phyloP scores from a whole-genome alignment of 257 asterid species.

The Ophiorrhiza pumila region DNA sequence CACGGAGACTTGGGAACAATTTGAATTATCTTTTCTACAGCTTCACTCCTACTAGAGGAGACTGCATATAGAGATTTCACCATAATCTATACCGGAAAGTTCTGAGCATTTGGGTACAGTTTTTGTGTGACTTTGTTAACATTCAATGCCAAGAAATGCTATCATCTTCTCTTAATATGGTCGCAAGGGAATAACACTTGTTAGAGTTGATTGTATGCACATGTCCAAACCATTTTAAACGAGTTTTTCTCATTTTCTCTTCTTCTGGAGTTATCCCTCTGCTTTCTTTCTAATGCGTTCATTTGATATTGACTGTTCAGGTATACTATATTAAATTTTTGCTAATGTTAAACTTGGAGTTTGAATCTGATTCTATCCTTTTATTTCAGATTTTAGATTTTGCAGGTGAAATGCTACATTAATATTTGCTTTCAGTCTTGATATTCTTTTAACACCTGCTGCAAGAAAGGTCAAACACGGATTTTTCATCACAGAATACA shows the following conservation, averaged over 20 bases:
- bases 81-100: background rate
- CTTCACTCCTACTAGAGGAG: background rate
- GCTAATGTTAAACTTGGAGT: background rate
- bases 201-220: no score
- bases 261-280: no score
- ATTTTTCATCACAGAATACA: constrained; percentile 23
- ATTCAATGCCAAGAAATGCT: background rate
- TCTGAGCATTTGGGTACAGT: background rate
- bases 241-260: no score
- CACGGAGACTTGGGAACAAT: background rate
- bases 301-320: background rate
- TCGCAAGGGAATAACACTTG: background rate
- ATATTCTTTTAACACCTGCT: constrained; percentile 12
- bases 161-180: background rate
- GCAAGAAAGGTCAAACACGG: constrained; percentile 13
- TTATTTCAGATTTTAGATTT: background rate
- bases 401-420: constrained; percentile 18
- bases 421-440: constrained; percentile 22
- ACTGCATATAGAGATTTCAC: background rate
- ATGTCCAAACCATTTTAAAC: no score
- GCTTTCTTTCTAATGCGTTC: no score
- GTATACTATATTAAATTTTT: background rate
- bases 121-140: background rate
- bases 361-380: background rate
- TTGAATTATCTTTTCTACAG: background rate